phyloP scores from a whole-genome alignment of 2,329 filamentous ascomycete species.

The Paecilomyces niveus region DNA sequence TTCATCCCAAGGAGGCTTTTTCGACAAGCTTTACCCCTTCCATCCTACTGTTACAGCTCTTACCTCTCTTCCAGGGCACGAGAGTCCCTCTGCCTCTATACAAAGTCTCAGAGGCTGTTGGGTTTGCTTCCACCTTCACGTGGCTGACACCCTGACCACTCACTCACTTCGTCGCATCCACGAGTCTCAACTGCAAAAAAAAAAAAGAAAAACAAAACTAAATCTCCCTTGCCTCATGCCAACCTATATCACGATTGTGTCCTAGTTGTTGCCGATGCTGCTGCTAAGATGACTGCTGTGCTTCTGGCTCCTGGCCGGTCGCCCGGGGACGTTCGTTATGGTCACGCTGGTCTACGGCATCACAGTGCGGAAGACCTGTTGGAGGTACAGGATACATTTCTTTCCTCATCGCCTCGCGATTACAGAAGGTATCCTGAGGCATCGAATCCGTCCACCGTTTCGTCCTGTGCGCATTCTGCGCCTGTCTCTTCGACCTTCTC shows the following conservation, averaged over 20 bases:
- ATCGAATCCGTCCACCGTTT: slow-evolving; percentile 19
- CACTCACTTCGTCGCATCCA: neutral
- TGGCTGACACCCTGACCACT: neutral
- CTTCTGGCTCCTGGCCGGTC: neutral
- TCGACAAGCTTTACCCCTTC: neutral
- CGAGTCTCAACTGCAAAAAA: neutral
- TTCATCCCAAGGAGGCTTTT: neutral
- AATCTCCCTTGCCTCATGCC: neutral
- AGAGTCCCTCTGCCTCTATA: neutral
- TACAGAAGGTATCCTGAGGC: neutral
- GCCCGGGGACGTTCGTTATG: neutral
- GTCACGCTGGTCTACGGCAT: neutral
- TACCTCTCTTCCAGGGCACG: neutral
- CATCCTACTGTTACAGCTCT: neutral
- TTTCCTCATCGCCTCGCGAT: neutral
- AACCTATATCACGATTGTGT: neutral
- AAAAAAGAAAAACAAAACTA: neutral
- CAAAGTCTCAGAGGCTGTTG: neutral
- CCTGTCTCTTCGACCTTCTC: slow-evolving; percentile 21
- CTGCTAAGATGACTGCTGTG: neutral
- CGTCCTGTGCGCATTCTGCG: slow-evolving; percentile 30
- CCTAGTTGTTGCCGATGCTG: neutral
- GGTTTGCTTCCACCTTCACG: neutral
- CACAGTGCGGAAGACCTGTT: neutral
- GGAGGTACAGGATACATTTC: neutral